Base-by-base conservation (phyloP, 768 basidiomycete genomes). In the Psilocybe sp. region DNA sequence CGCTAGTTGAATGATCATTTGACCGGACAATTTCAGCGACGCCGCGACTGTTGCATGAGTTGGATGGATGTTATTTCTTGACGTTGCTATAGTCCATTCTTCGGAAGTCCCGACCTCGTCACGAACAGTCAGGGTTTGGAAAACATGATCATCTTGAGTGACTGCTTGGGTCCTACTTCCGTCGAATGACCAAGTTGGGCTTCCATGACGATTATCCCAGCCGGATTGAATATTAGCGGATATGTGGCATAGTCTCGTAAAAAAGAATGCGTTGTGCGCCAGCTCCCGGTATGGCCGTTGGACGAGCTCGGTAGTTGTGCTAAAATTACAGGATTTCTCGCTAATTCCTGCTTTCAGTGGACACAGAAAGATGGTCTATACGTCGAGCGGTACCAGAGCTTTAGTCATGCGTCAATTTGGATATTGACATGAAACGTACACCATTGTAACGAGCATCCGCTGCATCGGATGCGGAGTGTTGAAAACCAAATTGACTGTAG, bases 291-390 rank as follows among this genome's bases (percentile, higher is more conserved):
- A 60, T 2, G 33, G 35, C 4, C 18, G 5, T 18, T 54, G 19
- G 1, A 60, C 23, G 11, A 55, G 49, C 5, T n/a, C 19, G 1
- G 28, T 33, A 4, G 40, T 42, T 5, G 18, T 14, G 11, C 6
- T 15, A 16, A 47, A 16, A 19, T 36, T 39, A 9, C 36, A 54
- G 6, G 47, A 16, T 33, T 45, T 48, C 40, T 51, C 32, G 23
- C 45, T 51, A 5, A 60, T 48, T 6, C 40, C 44, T 12, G 54
- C 43, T 4, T 19, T 31, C 35, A 60, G 47, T 0, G 59, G 59
- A 7, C 57, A 37, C 15, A 51, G 36, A 23, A 60, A 58, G 2
- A 60, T 16, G 3, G 59, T 58, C 59, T 60, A 7, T 28, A 28
- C 23, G 7, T 7, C 23, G 23, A 28, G 4, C 23, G 23, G 23